These are phyloP conservation scores for Apiotrichum mycotoxinovorans DNA, from an alignment of 1,284 basidiomycete species.

Conservation along the genomic window DNA sequence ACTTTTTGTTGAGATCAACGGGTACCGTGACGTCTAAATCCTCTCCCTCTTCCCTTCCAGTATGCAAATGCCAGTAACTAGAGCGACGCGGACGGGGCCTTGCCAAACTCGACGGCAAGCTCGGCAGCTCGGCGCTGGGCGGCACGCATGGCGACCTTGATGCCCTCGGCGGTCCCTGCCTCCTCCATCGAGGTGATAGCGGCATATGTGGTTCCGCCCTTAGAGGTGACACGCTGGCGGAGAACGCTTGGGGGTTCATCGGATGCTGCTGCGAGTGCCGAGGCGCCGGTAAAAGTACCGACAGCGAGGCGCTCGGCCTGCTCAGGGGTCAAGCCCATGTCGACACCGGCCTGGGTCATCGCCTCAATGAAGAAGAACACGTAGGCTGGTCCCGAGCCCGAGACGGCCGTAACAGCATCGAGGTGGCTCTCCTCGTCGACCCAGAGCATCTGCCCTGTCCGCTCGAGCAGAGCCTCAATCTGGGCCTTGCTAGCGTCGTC, in stretches of 20 bases:
- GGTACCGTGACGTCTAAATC: too few species aligned
- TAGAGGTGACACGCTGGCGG: not conserved
- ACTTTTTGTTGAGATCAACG: too few species aligned
- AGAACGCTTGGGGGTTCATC: not conserved
- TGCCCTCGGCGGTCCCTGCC: not conserved
- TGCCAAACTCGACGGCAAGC: not conserved
- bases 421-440: not conserved
- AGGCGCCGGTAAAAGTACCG: not conserved
- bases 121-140: not conserved
- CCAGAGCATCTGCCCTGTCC: not conserved
- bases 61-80: too few species aligned
- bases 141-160: not conserved
- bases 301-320: not conserved
- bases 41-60: too few species aligned
- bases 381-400: not conserved
- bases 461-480: not conserved
- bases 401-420: not conserved
- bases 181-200: not conserved
- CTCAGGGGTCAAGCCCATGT: not conserved
- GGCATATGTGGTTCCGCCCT: not conserved
- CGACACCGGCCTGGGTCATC: not conserved
- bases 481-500: not conserved
- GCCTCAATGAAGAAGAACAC: slow-evolving; percentile 1
- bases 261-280: not conserved
- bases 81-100: not conserved